phyloP scores from a whole-genome alignment of 2,329 filamentous ascomycete genomes.

The Penicillium aurantiogriseum region DNA sequence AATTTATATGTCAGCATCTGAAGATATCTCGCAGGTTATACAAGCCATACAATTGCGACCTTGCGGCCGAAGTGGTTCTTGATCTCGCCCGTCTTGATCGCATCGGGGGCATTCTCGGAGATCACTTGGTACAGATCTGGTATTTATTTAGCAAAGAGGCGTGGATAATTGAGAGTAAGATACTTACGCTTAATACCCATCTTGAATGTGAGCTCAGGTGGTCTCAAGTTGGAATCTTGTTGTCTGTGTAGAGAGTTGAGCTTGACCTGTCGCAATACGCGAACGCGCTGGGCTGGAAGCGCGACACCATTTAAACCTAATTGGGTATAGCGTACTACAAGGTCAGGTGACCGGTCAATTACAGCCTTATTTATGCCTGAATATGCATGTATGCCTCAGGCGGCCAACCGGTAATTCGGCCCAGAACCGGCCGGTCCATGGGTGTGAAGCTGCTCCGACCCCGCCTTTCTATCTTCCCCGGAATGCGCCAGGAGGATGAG shows the following conservation, averaged over 20 bases:
- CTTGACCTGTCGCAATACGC: constrained; percentile 8
- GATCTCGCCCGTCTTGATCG: constrained; percentile 95
- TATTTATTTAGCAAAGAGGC: constrained; percentile 46
- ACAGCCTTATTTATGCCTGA: constrained; percentile 4
- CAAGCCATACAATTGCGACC: constrained; percentile 74
- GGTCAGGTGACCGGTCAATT: constrained; percentile 20
- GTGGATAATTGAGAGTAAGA: constrained; percentile 39
- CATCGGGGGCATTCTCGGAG: constrained; percentile 89
- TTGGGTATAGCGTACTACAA: constrained; percentile 6
- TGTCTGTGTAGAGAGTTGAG: constrained; percentile 1
- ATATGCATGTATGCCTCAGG: constrained; percentile 21
- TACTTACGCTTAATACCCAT: constrained; percentile 55
- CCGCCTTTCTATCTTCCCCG: constrained; percentile 23
- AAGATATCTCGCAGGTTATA: not conserved
- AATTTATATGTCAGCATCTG: constrained; percentile 19
- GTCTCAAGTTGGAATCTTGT: not conserved
- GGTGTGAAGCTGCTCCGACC: constrained; percentile 11
- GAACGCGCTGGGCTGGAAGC: constrained; percentile 20
- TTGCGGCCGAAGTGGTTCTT: constrained; percentile 99
- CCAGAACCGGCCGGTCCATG: constrained; percentile 15
- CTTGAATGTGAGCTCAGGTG: constrained; percentile 13
- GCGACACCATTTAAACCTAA: constrained; percentile 22
- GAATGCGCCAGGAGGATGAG: constrained; percentile 26
- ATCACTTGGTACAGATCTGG: constrained; percentile 73
- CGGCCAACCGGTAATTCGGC: constrained; percentile 9